phyloP scores from a whole-genome alignment of 805 yeast species.

The Pichia heedii region DNA sequence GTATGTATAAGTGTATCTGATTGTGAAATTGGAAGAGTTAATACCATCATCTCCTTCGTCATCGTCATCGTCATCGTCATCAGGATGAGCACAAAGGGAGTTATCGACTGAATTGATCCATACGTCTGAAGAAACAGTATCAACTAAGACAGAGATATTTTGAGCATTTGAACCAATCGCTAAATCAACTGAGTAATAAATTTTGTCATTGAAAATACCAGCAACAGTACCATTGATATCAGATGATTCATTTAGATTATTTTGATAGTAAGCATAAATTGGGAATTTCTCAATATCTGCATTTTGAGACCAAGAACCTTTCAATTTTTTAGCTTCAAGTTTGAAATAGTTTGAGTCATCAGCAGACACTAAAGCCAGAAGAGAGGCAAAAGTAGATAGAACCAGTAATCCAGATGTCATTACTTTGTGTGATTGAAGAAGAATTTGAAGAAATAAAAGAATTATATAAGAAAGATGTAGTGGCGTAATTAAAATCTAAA shows the following conservation, averaged over 20 bases:
- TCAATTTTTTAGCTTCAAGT: slow-evolving; percentile 6
- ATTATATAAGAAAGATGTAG: no score
- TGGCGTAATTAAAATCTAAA: background rate
- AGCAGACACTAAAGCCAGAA: slow-evolving; percentile 1
- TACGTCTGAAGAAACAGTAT: slow-evolving; percentile 61
- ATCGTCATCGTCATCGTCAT: slow-evolving; percentile 1
- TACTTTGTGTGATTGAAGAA: background rate
- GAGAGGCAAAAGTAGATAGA: background rate
- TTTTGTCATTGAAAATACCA: slow-evolving; percentile 16
- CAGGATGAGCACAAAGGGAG: slow-evolving; percentile 1
- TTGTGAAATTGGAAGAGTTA: slow-evolving; percentile 2
- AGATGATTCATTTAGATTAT: background rate
- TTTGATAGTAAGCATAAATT: slow-evolving; percentile 4
- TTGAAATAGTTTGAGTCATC: slow-evolving; percentile 3
- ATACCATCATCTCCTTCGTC: background rate
- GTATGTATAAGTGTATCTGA: slow-evolving; percentile 1
- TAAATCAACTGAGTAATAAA: slow-evolving; percentile 34
- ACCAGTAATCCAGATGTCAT: background rate
- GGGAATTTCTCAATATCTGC: slow-evolving; percentile 6
- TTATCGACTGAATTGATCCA: slow-evolving; percentile 37
- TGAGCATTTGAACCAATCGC: slow-evolving; percentile 47
- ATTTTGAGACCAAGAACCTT: slow-evolving; percentile 9
- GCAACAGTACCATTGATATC: slow-evolving; percentile 5
- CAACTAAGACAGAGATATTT: slow-evolving; percentile 42
- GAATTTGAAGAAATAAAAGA: no score